phyloP scores from a whole-genome alignment of 495 filamentous ascomycete genomes.

The Ramalina intermedia region DNA sequence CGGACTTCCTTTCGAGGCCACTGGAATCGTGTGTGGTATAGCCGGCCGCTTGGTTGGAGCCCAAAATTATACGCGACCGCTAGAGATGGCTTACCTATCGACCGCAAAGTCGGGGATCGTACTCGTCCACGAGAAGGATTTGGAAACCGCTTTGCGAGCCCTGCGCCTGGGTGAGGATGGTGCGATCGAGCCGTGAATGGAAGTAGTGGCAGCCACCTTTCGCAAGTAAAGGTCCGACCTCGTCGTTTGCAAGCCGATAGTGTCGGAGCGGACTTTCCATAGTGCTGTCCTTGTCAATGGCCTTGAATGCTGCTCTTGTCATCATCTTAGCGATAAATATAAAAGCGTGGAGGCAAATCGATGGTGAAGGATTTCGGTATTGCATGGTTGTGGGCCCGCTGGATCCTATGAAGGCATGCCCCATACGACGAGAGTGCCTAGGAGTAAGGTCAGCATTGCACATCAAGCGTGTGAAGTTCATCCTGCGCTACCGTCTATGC shows the following conservation, averaged over 20 bases:
- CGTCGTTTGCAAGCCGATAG: too few relatives aligned
- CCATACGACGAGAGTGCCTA: slow-evolving; percentile 15
- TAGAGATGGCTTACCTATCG: slow-evolving; percentile 85
- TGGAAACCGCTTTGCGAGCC: slow-evolving; percentile 55
- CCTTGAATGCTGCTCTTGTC: too few relatives aligned
- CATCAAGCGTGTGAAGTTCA: background rate
- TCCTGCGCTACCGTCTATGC: slow-evolving; percentile 36
- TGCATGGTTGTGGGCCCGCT: too few relatives aligned
- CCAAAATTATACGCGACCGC: slow-evolving; percentile 20
- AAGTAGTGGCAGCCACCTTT: too few relatives aligned
- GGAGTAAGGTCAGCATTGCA: background rate
- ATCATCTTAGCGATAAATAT: too few relatives aligned
- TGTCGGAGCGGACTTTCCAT: too few relatives aligned
- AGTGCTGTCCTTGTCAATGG: too few relatives aligned
- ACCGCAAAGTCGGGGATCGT: slow-evolving; percentile 86
- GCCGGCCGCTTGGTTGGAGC: slow-evolving; percentile 60
- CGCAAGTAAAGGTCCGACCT: too few relatives aligned
- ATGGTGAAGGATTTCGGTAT: too few relatives aligned
- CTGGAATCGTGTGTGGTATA: slow-evolving; percentile 87
- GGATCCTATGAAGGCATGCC: slow-evolving; percentile 5
- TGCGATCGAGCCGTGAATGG: background rate
- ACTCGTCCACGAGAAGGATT: slow-evolving; percentile 61
- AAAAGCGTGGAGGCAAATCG: background rate
- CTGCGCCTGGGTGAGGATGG: slow-evolving; percentile 22
- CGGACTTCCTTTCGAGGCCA: slow-evolving; percentile 71